Conservation (phyloP, 306 rosid species). For the Hippophae tibetana region DNA sequence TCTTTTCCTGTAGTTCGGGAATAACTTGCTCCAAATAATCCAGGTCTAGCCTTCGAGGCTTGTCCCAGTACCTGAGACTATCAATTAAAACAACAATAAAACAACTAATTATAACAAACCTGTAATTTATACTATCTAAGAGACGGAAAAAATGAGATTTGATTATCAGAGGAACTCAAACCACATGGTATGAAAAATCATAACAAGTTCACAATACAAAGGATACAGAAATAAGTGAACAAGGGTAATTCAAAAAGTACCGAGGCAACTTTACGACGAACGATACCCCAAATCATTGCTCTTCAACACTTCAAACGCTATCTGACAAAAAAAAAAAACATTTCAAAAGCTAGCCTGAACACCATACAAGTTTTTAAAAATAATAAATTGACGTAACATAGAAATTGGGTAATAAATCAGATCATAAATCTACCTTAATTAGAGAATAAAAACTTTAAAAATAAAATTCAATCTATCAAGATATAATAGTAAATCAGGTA, state of each 20-base stretch:
- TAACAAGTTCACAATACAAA: neutral
- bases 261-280: constrained; percentile 39
- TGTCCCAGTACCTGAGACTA: constrained; percentile 24
- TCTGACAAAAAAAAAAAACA: neutral
- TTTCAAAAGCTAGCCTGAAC: constrained; percentile 1
- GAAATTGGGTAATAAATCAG: too few species aligned
- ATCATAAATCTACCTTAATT: neutral
- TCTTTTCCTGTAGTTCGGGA: constrained; percentile 11
- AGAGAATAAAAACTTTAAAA: neutral
- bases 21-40: constrained; percentile 8
- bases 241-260: constrained; percentile 6
- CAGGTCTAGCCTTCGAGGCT: constrained; percentile 20
- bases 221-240: neutral
- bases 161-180: neutral
- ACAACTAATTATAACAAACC: neutral
- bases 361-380: neutral
- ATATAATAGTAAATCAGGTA: neutral
- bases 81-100: constrained; percentile 10
- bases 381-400: too few species aligned
- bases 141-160: neutral
- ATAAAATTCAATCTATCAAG: neutral
- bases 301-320: constrained; percentile 12
- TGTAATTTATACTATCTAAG: neutral
- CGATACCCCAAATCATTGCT: constrained; percentile 37
- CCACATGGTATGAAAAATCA: neutral